phyloP scores from a whole-genome alignment of 2,329 filamentous ascomycete genomes.

The Bipolaris sorokiniana region DNA sequence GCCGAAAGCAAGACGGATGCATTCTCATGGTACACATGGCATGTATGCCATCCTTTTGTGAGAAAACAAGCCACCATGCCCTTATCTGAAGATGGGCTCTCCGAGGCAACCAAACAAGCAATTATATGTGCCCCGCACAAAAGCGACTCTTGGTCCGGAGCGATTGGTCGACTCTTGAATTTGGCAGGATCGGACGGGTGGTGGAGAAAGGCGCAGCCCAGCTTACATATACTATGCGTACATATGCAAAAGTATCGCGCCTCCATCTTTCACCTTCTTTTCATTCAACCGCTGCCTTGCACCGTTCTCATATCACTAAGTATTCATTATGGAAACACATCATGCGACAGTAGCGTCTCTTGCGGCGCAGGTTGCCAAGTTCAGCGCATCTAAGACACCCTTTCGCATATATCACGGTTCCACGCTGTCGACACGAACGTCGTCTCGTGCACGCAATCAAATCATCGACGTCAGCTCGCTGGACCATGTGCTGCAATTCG shows the following conservation, averaged over 20 bases:
- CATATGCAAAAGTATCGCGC: constrained; percentile 10
- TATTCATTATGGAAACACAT: constrained; percentile 37
- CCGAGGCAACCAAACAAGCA: not conserved
- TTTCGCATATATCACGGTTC: constrained; percentile 65
- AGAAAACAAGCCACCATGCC: not conserved
- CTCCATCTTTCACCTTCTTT: constrained; percentile 9
- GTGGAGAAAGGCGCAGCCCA: constrained; percentile 35
- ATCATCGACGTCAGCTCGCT: constrained; percentile 58
- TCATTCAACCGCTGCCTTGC: not conserved
- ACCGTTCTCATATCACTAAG: not conserved
- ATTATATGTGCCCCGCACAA: constrained; percentile 1
- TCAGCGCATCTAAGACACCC: constrained; percentile 53
- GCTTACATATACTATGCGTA: constrained; percentile 20
- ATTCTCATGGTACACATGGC: not conserved
- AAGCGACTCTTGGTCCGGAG: constrained; percentile 4
- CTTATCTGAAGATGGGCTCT: not conserved
- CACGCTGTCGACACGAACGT: constrained; percentile 60
- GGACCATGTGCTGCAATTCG: constrained; percentile 55
- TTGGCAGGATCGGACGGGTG: constrained; percentile 23
- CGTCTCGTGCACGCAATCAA: constrained; percentile 48
- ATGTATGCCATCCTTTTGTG: not conserved
- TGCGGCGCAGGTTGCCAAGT: constrained; percentile 49
- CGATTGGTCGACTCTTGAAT: constrained; percentile 8
- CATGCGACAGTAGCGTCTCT: constrained; percentile 33
- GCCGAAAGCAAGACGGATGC: not conserved